Evolutionary conservation across 2,329 filamentous ascomycete genomes (phyloP).

Genomic region (Cordyceps fumosorosea): DNA sequence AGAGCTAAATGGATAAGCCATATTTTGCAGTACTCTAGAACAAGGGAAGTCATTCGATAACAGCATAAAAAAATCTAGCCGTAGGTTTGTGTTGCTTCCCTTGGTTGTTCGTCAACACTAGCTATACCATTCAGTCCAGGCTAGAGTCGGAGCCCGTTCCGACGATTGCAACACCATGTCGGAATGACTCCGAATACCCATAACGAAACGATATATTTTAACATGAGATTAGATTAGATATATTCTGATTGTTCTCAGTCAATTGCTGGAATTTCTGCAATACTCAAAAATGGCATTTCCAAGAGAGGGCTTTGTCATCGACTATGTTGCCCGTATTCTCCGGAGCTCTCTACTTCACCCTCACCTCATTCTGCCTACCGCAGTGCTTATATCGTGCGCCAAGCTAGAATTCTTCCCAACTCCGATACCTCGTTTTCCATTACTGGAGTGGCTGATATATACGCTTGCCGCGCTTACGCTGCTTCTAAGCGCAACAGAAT

Average conservation of each 20-base stretch:
- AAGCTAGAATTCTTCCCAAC: too few species aligned
- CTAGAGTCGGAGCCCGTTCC: not conserved
- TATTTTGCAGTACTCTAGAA: not conserved
- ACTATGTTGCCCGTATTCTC: not conserved
- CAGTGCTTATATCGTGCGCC: too few species aligned
- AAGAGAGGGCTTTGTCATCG: not conserved
- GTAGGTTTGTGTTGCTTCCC: not conserved
- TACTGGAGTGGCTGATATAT: too few species aligned
- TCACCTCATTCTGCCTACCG: not conserved
- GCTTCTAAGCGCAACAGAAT: too few species aligned
- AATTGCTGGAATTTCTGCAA: not conserved
- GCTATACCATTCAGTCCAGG: not conserved
- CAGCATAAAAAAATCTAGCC: not conserved
- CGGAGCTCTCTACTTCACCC: not conserved
- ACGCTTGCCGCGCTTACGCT: too few species aligned
- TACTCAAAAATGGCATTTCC: not conserved
- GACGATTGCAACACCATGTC: not conserved
- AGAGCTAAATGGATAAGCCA: not conserved
- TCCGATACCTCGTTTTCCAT: too few species aligned
- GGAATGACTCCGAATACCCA: not conserved
- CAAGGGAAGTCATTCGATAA: not conserved
- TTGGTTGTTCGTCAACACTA: not conserved
- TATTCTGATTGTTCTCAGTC: not conserved
- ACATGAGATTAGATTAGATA: not conserved
- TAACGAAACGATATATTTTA: not conserved